Percentiles rank a stretch among this genome's conserved stretches.
These are phyloP conservation scores for Cladophialophora chaetospira DNA, from an alignment of 2,329 filamentous ascomycete genomes.

Conservation along the genomic window DNA sequence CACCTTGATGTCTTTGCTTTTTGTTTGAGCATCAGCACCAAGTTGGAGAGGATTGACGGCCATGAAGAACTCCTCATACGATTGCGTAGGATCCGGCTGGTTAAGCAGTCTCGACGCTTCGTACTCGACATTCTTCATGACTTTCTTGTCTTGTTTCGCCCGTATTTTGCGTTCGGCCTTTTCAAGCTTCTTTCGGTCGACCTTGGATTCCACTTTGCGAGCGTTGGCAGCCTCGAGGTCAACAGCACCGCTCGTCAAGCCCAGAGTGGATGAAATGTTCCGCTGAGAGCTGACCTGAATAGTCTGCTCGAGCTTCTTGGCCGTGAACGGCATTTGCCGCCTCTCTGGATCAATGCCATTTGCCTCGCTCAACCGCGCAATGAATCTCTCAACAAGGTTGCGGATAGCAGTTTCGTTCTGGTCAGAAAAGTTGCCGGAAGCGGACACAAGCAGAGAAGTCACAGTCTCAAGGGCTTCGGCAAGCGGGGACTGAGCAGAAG, in stretches of 20 bases:
- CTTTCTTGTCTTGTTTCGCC: constrained; percentile 97
- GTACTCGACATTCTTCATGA: constrained; percentile 97
- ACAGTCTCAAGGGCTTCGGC: constrained; percentile 81
- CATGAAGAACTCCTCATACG: constrained; percentile 99
- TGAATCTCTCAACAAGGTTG: constrained; percentile 85
- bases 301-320: constrained; percentile 86
- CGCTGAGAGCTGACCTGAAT: constrained; percentile 91
- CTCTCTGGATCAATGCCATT: constrained; percentile 69
- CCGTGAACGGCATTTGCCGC: constrained; percentile 70
- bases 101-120: constrained; percentile 89
- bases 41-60: constrained; percentile 94
- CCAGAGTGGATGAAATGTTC: constrained; percentile 94
- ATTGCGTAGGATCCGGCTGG: constrained; percentile 78
- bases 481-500: constrained; percentile 71
- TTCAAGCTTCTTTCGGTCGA: constrained; percentile 98
- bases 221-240: constrained; percentile 92
- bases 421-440: constrained; percentile 77
- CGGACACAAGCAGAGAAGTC: constrained; percentile 86
- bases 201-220: constrained; percentile 94
- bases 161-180: constrained; percentile 98
- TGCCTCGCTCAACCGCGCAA: constrained; percentile 73
- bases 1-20: constrained; percentile 99
- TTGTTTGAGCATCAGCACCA: constrained; percentile 68
- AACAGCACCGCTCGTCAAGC: constrained; percentile 78
- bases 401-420: constrained; percentile 76